Base-by-base conservation (phyloP, 2,329 filamentous ascomycete genomes). In the Sporothrix schenckii region DNA sequence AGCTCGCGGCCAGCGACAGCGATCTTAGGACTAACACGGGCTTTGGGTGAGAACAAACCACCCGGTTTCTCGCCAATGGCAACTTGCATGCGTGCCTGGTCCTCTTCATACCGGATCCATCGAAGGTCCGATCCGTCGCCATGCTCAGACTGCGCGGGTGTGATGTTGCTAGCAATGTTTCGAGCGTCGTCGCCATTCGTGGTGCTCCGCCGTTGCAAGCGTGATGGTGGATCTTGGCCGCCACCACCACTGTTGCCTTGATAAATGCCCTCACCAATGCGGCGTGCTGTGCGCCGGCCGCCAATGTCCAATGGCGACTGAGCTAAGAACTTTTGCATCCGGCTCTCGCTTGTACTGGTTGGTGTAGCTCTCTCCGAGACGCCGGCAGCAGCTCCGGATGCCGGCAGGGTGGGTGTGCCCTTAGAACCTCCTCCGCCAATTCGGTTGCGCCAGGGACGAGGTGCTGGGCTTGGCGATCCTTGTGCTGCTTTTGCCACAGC, bases 401-500 rank as follows among this genome's bases (percentile, higher is more conserved):
- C 47, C n/a, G 27, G 21, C 9, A 66, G 70, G 27, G 41, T 81
- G 21, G 63, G 68, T 13, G 65, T 70, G 49, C 61, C 50, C n/a
- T 70, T 44, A 47, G 30, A 4, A 27, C 56, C 56, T 10, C 69
- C 54, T 9, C 52, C 78, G 21, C 80, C 78, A 0, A 76, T 75
- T 1, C 77, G 63, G 21, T 77, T 75, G 14, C 81, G 80, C 80
- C 82, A 83, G 9, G 79, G 75, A 44, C 84, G 78, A 1, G 84
- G 84, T 0, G 84, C 84, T 0, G 84, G 84, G 69, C 84, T 86
- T 0, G 84, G 84, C 1, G 84, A 86, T 21, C 80, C 84, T 71
- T 73, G 70, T 1, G 69, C 70, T 9, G 69, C 72, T 10, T 68
- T 72, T 9, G 72, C 72, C 14, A 58, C 68, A 21, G 61, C 71